These are phyloP conservation scores for Tolypocladium album DNA, from an alignment of 2,329 filamentous ascomycete species.

Conservation along the genomic window DNA sequence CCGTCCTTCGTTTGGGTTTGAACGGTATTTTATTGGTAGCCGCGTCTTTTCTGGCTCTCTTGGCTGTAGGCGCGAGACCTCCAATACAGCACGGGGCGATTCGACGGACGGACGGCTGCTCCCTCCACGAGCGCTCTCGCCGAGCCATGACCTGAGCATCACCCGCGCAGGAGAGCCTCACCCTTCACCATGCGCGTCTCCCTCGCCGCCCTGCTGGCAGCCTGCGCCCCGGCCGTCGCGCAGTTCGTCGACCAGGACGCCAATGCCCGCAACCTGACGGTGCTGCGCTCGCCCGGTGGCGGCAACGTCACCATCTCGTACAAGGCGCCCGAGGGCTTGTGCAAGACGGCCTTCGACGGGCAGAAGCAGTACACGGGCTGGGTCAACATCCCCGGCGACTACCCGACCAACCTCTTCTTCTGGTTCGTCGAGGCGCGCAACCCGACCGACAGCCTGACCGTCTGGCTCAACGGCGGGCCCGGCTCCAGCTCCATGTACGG, in stretches of 20 bases:
- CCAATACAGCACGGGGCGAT: background rate
- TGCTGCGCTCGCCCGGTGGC: conserved; percentile 51
- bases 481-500: conserved; percentile 55
- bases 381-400: conserved; percentile 48
- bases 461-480: conserved; percentile 60
- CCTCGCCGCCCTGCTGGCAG: conserved; percentile 8
- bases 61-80: background rate
- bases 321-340: conserved; percentile 50
- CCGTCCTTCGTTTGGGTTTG: background rate
- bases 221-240: conserved; percentile 10
- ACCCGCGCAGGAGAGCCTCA: background rate
- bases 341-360: conserved; percentile 50
- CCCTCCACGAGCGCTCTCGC: no score
- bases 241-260: conserved; percentile 22
- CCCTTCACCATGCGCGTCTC: conserved; percentile 7
- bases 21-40: background rate
- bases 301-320: conserved; percentile 56
- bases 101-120: background rate
- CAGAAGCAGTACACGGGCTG: conserved; percentile 65
- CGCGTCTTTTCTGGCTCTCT: background rate
- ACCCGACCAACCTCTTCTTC: conserved; percentile 40
- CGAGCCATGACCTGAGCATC: background rate
- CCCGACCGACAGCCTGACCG: conserved; percentile 32
- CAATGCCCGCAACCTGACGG: conserved; percentile 33
- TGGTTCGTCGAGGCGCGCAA: conserved; percentile 38